These are phyloP conservation scores for Tolypocladium ovalisporum DNA, from an alignment of 2,329 filamentous ascomycete species.

Conservation along the genomic window DNA sequence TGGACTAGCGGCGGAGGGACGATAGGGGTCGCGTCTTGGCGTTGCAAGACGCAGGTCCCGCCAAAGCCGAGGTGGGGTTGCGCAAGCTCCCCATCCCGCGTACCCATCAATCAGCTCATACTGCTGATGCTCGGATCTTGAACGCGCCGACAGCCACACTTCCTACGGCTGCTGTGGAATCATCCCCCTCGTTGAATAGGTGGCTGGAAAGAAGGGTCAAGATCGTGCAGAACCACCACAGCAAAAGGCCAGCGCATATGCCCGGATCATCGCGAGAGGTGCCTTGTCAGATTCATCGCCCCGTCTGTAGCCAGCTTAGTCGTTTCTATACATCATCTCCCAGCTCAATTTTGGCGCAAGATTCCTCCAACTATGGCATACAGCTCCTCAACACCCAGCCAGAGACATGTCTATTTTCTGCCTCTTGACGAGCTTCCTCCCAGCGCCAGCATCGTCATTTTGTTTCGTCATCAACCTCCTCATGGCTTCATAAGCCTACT, in stretches of 20 bases:
- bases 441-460: not conserved
- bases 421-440: not conserved
- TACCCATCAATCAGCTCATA: not conserved
- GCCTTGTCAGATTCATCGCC: not conserved
- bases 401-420: not conserved
- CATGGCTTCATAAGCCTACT: conserved; percentile 8
- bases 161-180: not conserved
- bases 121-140: not conserved
- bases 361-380: not conserved
- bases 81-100: not conserved
- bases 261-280: not conserved
- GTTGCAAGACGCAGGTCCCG: not conserved
- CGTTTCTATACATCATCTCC: not conserved
- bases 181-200: not conserved
- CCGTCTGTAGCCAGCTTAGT: not conserved
- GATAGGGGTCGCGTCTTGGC: not conserved
- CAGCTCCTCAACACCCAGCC: not conserved
- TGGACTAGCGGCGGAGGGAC: not conserved
- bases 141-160: not conserved
- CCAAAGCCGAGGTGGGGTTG: not conserved
- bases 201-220: too few species aligned
- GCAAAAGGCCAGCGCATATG: not conserved
- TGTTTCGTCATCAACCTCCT: not conserved
- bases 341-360: not conserved
- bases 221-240: not conserved